Base-by-base conservation (phyloP, 2,329 filamentous ascomycete species). In the Fusarium sp. region DNA sequence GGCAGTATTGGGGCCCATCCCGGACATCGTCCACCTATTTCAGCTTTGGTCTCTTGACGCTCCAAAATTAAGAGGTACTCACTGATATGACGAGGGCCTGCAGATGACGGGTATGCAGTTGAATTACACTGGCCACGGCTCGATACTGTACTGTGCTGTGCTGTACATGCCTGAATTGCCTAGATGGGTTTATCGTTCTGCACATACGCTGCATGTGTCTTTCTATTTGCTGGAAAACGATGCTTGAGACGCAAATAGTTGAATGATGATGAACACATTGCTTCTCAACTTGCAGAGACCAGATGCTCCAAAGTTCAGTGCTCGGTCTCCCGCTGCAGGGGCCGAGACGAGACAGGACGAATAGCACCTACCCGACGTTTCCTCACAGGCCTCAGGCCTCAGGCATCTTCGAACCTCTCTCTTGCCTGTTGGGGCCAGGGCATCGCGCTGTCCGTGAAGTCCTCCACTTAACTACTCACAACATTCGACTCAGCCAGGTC, bases 91-190 rank as follows among this genome's bases (percentile, higher is more conserved):
- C 56, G 49, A 54, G 32, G 32, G 22, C 39, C 14, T 55, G 62
- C 52, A 70, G 52, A 39, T 45, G 44, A 17, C 51, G 64, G 44
- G 55, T 45, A 57, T 69, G 56, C 53, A 56, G 56, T 52, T 45
- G 65, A 28, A 56, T 54, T 67, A 15, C 40, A 40, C 35, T 17
- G 40, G 24, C 20, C 11, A 40, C 28, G 55, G 49, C 24, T 26
- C 39, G 28, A 26, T 4, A 28, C 3, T 11, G 33, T 35, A 8
- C 33, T 35, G 15, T 35, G 7, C 7, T 37, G 26, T 17, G 17
- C 33, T 41, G 33, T 33, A 19, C 33, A 39, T 30, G 44, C 35
- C 2, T 40, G 40, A 22, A 47, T 30, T 30, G 28, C 28, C n/a
- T 28, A 68, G 68, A 22, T 53, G 43, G 62, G 62, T 41, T 48